phyloP scores from a whole-genome alignment of 495 filamentous ascomycete species.

The Lichenothelia convexa region DNA sequence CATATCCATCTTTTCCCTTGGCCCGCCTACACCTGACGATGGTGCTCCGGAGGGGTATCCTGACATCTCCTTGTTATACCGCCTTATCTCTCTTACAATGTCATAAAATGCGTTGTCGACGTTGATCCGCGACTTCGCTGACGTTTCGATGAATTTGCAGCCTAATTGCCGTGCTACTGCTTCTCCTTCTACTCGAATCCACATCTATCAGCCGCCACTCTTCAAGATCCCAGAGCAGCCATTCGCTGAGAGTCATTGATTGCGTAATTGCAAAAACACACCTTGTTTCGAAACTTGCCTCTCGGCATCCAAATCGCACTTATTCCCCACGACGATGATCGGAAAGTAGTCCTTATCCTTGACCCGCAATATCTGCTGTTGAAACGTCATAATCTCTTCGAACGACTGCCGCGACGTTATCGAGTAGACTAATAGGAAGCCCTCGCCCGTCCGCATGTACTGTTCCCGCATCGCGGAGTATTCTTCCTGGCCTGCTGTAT shows the following conservation, averaged over 20 bases:
- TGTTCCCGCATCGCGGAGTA: constrained; percentile 99
- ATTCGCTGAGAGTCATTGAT: too few relatives aligned
- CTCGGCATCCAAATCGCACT: constrained; percentile 91
- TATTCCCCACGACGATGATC: constrained; percentile 98
- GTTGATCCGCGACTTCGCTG: constrained; percentile 92
- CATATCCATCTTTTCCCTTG: constrained; percentile 58
- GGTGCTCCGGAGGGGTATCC: constrained; percentile 54
- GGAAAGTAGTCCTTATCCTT: constrained; percentile 99
- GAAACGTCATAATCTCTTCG: constrained; percentile 94
- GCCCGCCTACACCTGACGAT: constrained; percentile 36
- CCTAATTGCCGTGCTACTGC: constrained; percentile 68
- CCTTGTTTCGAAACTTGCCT: constrained; percentile 80
- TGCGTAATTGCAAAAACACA: constrained; percentile 29
- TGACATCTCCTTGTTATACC: constrained; percentile 95
- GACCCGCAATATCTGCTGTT: constrained; percentile 94
- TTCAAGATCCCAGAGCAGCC: too few relatives aligned
- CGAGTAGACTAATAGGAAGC: constrained; percentile 92
- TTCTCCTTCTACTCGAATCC: constrained; percentile 96
- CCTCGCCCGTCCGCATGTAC: constrained; percentile 98
- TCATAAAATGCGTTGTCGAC: constrained; percentile 98
- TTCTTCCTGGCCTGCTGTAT: constrained; percentile 96
- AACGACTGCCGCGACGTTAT: constrained; percentile 95
- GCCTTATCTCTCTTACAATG: constrained; percentile 88
- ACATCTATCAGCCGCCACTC: too few relatives aligned
- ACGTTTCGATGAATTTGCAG: constrained; percentile 98